These are phyloP conservation scores for Paralagenidium karlingii DNA, from an alignment of 352 stramenopile genomes.

Conservation along the genomic window DNA sequence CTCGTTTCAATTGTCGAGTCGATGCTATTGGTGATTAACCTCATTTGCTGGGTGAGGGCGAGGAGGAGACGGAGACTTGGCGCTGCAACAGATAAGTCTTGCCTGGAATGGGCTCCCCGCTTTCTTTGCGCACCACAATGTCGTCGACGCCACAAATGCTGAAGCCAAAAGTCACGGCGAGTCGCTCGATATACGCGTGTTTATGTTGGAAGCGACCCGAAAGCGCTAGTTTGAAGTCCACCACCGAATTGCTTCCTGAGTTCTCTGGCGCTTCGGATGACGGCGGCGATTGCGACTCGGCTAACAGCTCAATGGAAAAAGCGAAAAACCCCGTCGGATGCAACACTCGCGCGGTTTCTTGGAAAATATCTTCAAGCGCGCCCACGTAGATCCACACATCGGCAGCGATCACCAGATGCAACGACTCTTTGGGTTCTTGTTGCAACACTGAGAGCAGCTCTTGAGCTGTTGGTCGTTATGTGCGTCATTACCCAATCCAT, in stretches of 20 bases:
- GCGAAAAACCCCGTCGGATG: slow-evolving; percentile 24
- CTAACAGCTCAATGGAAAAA: slow-evolving; percentile 59
- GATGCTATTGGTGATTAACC: no score
- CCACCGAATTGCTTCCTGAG: not conserved
- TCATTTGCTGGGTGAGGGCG: no score
- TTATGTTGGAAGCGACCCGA: slow-evolving; percentile 75
- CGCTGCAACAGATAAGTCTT: slow-evolving; percentile 58
- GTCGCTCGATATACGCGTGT: slow-evolving; percentile 33
- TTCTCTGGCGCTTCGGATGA: not conserved
- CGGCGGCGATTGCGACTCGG: not conserved
- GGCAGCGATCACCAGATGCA: slow-evolving; percentile 59
- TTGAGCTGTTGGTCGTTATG: no score
- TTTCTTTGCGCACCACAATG: slow-evolving; percentile 59
- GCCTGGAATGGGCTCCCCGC: slow-evolving; percentile 46
- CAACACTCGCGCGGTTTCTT: slow-evolving; percentile 28
- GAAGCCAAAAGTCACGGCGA: slow-evolving; percentile 28
- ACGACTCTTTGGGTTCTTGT: slow-evolving; percentile 16
- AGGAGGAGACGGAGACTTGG: no score
- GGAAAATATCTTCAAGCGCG: slow-evolving; percentile 45
- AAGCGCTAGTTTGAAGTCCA: slow-evolving; percentile 33
- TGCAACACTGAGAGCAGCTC: no score
- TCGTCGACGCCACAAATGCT: slow-evolving; percentile 19
- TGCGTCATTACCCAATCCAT: no score
- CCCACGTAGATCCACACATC: slow-evolving; percentile 86
- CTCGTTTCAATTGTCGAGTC: no score